These are phyloP conservation scores for Apophysomyces ossiformis DNA, from an alignment of 371 early-diverging fungal genomes.

Conservation along the genomic window DNA sequence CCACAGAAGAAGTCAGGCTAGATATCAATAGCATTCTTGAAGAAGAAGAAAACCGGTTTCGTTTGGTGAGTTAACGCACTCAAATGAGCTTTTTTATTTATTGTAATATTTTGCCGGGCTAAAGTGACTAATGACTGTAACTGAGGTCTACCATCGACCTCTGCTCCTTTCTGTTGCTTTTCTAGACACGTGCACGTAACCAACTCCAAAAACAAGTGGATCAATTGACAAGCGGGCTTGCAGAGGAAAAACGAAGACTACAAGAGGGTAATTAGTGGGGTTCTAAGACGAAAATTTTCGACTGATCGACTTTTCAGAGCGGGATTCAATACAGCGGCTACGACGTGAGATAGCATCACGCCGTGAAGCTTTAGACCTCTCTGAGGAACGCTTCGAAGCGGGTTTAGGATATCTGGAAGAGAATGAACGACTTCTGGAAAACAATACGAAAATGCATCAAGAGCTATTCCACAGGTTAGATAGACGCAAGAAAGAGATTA, in stretches of 20 bases:
- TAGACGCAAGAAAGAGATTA: slow-evolving; percentile 57
- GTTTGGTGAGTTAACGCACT: slow-evolving; percentile 31
- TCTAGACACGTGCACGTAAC: slow-evolving; percentile 36
- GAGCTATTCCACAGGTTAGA: slow-evolving; percentile 43
- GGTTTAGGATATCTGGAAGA: slow-evolving; percentile 49
- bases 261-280: slow-evolving; percentile 14
- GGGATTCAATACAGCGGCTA: slow-evolving; percentile 26
- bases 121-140: slow-evolving; percentile 20
- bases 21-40: slow-evolving; percentile 47
- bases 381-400: slow-evolving; percentile 35
- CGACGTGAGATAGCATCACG: slow-evolving; percentile 28
- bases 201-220: slow-evolving; percentile 38
- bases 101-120: not conserved
- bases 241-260: slow-evolving; percentile 23
- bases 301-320: slow-evolving; percentile 21
- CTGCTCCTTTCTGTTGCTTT: not conserved
- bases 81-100: not conserved
- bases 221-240: slow-evolving; percentile 28
- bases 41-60: slow-evolving; percentile 44
- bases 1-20: slow-evolving; percentile 51
- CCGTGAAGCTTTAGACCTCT: slow-evolving; percentile 25
- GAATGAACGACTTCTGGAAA: slow-evolving; percentile 44
- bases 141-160: slow-evolving; percentile 16
- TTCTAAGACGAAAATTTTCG: not conserved
- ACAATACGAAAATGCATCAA: slow-evolving; percentile 54